These are phyloP conservation scores for Ceratocystis eucalypticola DNA, from an alignment of 2,329 filamentous ascomycete species.

Conservation along the genomic window DNA sequence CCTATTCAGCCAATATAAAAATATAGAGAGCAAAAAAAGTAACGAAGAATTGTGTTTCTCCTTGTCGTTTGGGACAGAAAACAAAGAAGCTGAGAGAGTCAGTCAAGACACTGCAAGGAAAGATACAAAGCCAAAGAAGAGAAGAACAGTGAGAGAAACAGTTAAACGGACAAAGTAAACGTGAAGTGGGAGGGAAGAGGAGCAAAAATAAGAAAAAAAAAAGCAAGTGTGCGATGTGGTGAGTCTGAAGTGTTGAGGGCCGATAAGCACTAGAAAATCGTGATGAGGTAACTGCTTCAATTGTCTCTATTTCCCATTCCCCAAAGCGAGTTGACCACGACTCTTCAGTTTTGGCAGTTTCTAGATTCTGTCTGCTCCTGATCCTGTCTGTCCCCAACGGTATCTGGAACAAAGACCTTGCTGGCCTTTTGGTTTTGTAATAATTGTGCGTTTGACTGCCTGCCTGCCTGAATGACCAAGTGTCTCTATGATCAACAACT, in stretches of 20 bases:
- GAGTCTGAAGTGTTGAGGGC: constrained; percentile 1
- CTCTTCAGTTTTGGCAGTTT: background rate
- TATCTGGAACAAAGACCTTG: constrained; percentile 1
- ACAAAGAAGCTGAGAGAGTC: background rate
- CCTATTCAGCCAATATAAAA: background rate
- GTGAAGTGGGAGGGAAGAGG: background rate
- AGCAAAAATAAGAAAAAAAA: background rate
- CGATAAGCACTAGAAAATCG: constrained; percentile 5
- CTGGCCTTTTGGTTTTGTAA: background rate
- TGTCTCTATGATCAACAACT: background rate
- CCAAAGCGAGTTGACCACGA: background rate
- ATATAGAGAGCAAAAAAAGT: background rate
- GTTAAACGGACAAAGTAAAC: background rate
- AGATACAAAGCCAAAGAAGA: background rate
- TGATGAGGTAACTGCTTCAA: constrained; percentile 7
- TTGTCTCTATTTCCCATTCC: constrained; percentile 5
- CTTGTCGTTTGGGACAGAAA: background rate
- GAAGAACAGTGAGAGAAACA: background rate
- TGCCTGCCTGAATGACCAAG: background rate
- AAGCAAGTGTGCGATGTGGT: background rate
- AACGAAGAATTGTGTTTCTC: background rate
- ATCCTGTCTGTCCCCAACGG: background rate
- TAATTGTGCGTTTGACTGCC: background rate
- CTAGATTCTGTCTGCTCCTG: background rate
- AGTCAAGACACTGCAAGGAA: background rate